These are phyloP conservation scores for Cladosporium sp. DNA, from an alignment of 2,329 filamentous ascomycete species.

Conservation along the genomic window DNA sequence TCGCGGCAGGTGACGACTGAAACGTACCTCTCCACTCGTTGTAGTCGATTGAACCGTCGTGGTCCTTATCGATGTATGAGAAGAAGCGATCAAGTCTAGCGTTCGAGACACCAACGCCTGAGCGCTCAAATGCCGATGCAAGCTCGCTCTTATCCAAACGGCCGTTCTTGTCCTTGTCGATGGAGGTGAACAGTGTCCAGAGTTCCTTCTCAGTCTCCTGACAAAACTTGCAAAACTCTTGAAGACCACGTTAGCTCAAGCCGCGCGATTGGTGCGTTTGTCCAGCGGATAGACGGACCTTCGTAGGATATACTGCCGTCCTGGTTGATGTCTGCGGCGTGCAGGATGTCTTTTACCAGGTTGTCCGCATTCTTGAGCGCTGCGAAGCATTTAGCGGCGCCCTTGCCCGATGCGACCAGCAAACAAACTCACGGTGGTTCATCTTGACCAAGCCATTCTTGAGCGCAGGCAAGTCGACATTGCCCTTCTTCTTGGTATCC, in stretches of 20 bases:
- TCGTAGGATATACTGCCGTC: slow-evolving; percentile 91
- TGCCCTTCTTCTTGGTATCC: slow-evolving; percentile 73
- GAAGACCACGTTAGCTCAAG: slow-evolving; percentile 21
- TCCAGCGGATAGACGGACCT: slow-evolving; percentile 55
- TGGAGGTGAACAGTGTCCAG: slow-evolving; percentile 76
- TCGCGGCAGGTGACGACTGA: not conserved
- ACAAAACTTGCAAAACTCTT: slow-evolving; percentile 90
- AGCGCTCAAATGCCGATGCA: slow-evolving; percentile 71
- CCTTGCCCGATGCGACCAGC: slow-evolving; percentile 18
- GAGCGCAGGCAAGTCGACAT: slow-evolving; percentile 80
- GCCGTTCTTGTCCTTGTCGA: slow-evolving; percentile 83
- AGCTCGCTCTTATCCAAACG: slow-evolving; percentile 86
- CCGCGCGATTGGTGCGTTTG: not conserved
- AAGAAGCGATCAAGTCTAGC: slow-evolving; percentile 85
- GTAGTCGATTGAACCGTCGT: slow-evolving; percentile 84
- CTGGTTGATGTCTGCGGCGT: slow-evolving; percentile 79
- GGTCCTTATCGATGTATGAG: slow-evolving; percentile 82
- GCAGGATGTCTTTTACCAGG: slow-evolving; percentile 78
- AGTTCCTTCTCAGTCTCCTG: slow-evolving; percentile 84
- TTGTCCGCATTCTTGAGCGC: slow-evolving; percentile 88
- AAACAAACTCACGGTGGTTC: slow-evolving; percentile 75
- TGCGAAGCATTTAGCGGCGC: slow-evolving; percentile 38
- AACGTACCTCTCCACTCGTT: slow-evolving; percentile 85
- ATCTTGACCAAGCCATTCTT: slow-evolving; percentile 83
- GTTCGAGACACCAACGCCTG: slow-evolving; percentile 76